Evolutionary conservation across 176 grass and related monocot genomes (phyloP), one percentile per base, ranked within the genome.

Genomic region (Neostapfia colusana): DNA sequence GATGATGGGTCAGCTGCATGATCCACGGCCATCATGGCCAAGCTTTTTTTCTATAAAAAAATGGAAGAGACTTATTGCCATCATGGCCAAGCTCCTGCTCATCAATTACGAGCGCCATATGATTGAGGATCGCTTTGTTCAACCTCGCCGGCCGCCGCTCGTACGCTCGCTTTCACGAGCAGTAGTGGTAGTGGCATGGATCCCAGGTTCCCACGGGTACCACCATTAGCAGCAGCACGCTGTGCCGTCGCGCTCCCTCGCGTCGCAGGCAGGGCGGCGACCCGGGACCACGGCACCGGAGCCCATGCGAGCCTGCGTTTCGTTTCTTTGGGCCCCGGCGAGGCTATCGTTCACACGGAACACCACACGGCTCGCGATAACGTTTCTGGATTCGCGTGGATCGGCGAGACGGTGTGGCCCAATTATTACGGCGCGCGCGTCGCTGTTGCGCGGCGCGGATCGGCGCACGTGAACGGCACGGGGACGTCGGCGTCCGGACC

Each of bases 1-100:
- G 85, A 88, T 44, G 85, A 88, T 68, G 62, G 69, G 66, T 74
- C 54, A 79, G 74, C 80, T 23, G 75, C 63, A 83, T 69, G 37
- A 83, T 83, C 85, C 68, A n/a, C 43, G 54, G 39, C 38, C 48
- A 79, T 74, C 37, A 48, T 82, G 63, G 48, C 68, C 80, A 27
- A 59, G 20, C 42, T 65, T 31, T 31, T 31, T 31, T 31, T 31
- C 31, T 3, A 31, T 31, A 31, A 31, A 31, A 31, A 31, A 31
- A 31, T 31, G 31, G 31, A 31, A 31, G 31, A 31, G 31, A 31
- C 31, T 31, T 31, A 1, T 3, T 31, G 31, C 31, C 31, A 31
- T 31, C 31, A 31, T 73, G 63, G 65, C 70, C 81, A 34, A 62
- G 23, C 45, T 68, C 62, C 14, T 11, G 51, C 51, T 0, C 68